Percentiles rank a stretch among this genome's conserved stretches.
Evolutionary conservation across 129 eudicot species (phyloP).

Genomic region (Rutidosis leptorrhynchoides): DNA sequence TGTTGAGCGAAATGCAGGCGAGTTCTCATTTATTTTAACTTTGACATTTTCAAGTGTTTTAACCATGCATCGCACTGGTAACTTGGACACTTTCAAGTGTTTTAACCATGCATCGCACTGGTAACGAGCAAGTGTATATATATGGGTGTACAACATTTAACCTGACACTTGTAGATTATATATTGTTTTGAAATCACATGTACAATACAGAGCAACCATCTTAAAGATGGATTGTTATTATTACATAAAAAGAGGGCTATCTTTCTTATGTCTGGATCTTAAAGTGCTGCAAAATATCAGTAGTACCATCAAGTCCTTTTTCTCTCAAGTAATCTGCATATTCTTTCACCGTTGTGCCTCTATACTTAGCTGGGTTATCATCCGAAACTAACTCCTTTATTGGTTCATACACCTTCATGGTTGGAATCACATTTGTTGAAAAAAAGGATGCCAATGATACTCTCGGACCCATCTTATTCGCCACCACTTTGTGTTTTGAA

Average conservation of each 20-base stretch:
- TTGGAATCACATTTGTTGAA: conserved; percentile 5
- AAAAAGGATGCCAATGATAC: conserved; percentile 53
- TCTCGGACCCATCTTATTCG: conserved; percentile 52
- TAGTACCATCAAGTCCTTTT: conserved; percentile 40
- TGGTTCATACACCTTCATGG: conserved; percentile 38
- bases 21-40: conserved; percentile 19
- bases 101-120: no score
- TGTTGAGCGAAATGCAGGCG: conserved; percentile 10
- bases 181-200: background rate
- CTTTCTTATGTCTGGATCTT: conserved; percentile 23
- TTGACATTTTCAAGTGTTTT: background rate
- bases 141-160: no score
- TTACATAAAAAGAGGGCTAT: background rate
- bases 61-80: no score
- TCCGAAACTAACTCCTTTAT: conserved; percentile 51
- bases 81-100: no score
- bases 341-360: conserved; percentile 37
- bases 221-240: background rate
- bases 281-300: conserved; percentile 34
- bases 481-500: conserved; percentile 49
- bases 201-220: background rate
- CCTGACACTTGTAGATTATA: no score
- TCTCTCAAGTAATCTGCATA: background rate
- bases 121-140: no score
- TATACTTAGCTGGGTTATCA: conserved; percentile 49